Conservation (phyloP, 176 grass and related monocot species). For the Musa acuminata region DNA sequence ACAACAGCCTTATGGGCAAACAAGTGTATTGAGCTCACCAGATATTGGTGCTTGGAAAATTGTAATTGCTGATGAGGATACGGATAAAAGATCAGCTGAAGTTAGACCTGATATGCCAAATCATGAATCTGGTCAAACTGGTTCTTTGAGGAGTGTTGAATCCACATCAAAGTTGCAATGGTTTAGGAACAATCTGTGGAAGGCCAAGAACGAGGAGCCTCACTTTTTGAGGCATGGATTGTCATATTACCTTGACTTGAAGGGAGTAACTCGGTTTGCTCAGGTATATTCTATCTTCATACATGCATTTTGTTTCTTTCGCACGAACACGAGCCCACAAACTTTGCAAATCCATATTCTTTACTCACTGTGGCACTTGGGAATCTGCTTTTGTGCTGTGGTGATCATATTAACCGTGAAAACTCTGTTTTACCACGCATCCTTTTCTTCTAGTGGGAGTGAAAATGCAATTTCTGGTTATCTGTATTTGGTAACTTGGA, state of each 20-base stretch:
- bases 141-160: background rate
- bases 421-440: too few relatives aligned
- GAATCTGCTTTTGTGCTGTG: background rate
- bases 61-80: constrained; percentile 32
- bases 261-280: background rate
- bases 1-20: constrained; percentile 35
- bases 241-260: constrained; percentile 13
- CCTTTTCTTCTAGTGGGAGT: too few relatives aligned
- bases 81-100: constrained; percentile 25
- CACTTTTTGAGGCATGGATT: background rate
- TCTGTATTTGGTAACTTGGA: too few relatives aligned
- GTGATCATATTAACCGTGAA: background rate
- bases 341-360: too few relatives aligned
- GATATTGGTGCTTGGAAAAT: constrained; percentile 45
- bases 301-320: background rate
- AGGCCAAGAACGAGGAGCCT: constrained; percentile 1
- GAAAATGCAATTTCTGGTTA: too few relatives aligned
- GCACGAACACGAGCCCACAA: background rate
- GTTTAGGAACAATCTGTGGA: background rate
- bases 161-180: background rate
- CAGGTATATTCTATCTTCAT: background rate
- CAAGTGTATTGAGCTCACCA: constrained; percentile 16
- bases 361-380: too few relatives aligned
- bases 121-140: constrained; percentile 8
- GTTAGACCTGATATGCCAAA: constrained; percentile 10